phyloP scores from a whole-genome alignment of 768 basidiomycete species.

The Termitomyces eurrhizus region DNA sequence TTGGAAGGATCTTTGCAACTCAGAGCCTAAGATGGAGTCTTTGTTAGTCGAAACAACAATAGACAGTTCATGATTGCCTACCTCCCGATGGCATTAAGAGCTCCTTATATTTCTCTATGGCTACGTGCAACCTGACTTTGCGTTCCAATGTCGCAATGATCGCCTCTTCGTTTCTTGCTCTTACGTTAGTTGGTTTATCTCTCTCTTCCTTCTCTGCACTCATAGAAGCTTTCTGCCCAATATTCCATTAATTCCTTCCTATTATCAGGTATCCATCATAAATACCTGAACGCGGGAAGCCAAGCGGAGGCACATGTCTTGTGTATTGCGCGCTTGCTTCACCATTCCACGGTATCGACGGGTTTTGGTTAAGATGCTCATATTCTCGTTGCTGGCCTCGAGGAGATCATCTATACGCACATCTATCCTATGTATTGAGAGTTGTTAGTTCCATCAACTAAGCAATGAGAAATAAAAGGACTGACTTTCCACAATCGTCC shows the following conservation, averaged over 20 bases:
- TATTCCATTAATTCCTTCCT: background rate
- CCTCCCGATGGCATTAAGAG: slow-evolving; percentile 20
- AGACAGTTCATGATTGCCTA: background rate
- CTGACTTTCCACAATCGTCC: background rate
- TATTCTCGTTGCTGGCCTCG: background rate
- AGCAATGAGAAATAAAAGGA: too few species aligned
- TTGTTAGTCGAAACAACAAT: background rate
- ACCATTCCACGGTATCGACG: background rate
- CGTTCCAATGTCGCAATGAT: background rate
- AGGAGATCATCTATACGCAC: background rate
- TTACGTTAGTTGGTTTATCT: background rate
- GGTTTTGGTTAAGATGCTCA: background rate
- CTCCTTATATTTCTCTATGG: background rate
- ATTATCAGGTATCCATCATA: background rate
- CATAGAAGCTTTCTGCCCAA: background rate
- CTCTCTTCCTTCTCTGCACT: background rate
- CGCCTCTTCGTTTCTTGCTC: background rate
- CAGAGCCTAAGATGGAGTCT: background rate
- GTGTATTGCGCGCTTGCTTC: background rate
- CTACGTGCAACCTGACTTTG: background rate
- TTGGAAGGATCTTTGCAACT: background rate
- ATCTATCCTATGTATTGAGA: background rate
- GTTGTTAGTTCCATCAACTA: background rate
- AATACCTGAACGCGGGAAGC: background rate
- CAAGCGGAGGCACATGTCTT: background rate